Evolutionary conservation across 2,329 filamentous ascomycete species (phyloP).

Genomic region (Rhexocercosporidium sp.): DNA sequence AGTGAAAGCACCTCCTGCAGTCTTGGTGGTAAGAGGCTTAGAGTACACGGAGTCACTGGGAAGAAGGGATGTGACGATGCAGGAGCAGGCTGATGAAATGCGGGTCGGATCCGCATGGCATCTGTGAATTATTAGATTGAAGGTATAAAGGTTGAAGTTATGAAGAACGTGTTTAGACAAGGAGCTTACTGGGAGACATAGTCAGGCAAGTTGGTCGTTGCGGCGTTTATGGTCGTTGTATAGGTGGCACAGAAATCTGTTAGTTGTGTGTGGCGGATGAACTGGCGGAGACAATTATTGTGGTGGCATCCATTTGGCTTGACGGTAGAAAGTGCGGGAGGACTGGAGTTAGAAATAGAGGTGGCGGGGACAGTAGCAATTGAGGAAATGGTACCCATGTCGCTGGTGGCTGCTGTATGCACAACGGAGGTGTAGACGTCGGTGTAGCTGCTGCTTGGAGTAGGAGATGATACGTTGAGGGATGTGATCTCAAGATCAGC

Average conservation of each 20-base stretch:
- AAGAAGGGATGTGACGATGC: neutral
- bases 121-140: neutral
- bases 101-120: constrained; percentile 24
- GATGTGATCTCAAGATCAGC: neutral
- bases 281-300: constrained; percentile 32
- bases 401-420: neutral
- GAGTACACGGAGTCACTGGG: neutral
- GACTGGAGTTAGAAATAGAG: neutral
- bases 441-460: neutral
- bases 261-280: constrained; percentile 22
- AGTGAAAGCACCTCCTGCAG: neutral
- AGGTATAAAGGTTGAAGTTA: too few species aligned
- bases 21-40: neutral
- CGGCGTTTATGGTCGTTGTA: constrained; percentile 25
- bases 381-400: neutral
- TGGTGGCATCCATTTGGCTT: constrained; percentile 21
- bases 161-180: too few species aligned
- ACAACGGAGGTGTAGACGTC: too few species aligned
- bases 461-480: neutral
- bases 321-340: neutral
- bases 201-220: constrained; percentile 23
- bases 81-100: constrained; percentile 34
- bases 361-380: neutral
- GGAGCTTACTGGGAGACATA: constrained; percentile 20
- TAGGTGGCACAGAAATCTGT: constrained; percentile 32